phyloP scores from a whole-genome alignment of 2,329 filamentous ascomycete genomes.

The Claviceps purpurea region DNA sequence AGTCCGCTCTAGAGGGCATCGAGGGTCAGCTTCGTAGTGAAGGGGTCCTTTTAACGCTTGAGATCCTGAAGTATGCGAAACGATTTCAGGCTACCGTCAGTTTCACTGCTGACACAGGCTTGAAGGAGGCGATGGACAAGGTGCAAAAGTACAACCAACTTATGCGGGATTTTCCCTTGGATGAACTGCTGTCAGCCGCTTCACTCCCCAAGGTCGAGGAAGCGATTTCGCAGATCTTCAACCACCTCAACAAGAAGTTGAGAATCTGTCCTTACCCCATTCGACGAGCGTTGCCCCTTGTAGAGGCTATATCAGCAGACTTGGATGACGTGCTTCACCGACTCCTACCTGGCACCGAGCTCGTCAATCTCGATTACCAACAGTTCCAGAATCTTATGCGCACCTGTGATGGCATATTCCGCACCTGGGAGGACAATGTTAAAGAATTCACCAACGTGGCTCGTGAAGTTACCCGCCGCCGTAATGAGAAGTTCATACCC shows the following conservation, averaged over 20 bases:
- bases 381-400: constrained; percentile 83
- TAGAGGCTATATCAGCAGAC: constrained; percentile 91
- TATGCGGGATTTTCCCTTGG: constrained; percentile 94
- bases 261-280: constrained; percentile 94
- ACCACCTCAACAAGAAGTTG: constrained; percentile 93
- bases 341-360: constrained; percentile 68
- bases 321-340: constrained; percentile 77
- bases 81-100: constrained; percentile 96
- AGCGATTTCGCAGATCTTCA: constrained; percentile 79
- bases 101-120: constrained; percentile 86
- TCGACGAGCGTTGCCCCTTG: constrained; percentile 77
- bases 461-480: constrained; percentile 80
- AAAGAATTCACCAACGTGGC: constrained; percentile 98
- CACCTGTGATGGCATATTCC: constrained; percentile 74
- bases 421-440: constrained; percentile 85
- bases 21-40: constrained; percentile 79
- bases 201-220: constrained; percentile 81
- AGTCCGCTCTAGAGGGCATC: constrained; percentile 81
- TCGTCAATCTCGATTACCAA: constrained; percentile 84
- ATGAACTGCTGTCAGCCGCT: constrained; percentile 86
- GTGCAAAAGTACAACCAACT: constrained; percentile 98
- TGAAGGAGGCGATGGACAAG: constrained; percentile 91
- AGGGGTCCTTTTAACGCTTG: constrained; percentile 79
- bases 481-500: constrained; percentile 96
- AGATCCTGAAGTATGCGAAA: constrained; percentile 92